phyloP scores from a whole-genome alignment of 2,329 filamentous ascomycete species.

The Colletotrichum sp. region DNA sequence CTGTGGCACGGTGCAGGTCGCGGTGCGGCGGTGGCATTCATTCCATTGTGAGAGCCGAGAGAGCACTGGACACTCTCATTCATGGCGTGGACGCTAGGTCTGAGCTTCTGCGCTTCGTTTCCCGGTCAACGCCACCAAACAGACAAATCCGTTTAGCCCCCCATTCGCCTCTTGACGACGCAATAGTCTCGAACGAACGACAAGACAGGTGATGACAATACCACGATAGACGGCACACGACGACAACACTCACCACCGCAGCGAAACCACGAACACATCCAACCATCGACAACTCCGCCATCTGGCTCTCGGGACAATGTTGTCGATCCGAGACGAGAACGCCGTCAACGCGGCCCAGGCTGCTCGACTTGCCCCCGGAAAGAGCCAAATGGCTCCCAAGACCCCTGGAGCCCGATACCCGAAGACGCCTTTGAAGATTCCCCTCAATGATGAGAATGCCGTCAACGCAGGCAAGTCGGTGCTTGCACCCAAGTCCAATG shows the following conservation, averaged over 20 bases:
- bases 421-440: constrained; percentile 82
- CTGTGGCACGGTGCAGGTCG: constrained; percentile 9
- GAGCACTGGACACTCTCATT: not conserved
- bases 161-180: not conserved
- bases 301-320: constrained; percentile 8
- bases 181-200: not conserved
- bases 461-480: constrained; percentile 65
- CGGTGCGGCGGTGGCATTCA: not conserved
- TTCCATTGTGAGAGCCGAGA: not conserved
- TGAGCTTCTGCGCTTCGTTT: constrained; percentile 12
- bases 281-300: not conserved
- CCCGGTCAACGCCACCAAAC: constrained; percentile 16
- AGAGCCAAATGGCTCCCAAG: constrained; percentile 64
- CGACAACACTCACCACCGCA: not conserved
- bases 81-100: not conserved
- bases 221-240: not conserved
- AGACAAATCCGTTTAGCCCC: constrained; percentile 1
- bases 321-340: constrained; percentile 24
- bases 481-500: constrained; percentile 56
- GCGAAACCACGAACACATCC: not conserved
- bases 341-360: constrained; percentile 23
- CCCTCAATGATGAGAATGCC: constrained; percentile 85
- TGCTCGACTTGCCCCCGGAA: constrained; percentile 21
- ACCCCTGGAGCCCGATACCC: constrained; percentile 78
- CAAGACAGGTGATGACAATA: not conserved